Evolutionary conservation across 306 rosid genomes (phyloP), one percentile per base, ranked within the genome.

Genomic region (Prunus davidiana): DNA sequence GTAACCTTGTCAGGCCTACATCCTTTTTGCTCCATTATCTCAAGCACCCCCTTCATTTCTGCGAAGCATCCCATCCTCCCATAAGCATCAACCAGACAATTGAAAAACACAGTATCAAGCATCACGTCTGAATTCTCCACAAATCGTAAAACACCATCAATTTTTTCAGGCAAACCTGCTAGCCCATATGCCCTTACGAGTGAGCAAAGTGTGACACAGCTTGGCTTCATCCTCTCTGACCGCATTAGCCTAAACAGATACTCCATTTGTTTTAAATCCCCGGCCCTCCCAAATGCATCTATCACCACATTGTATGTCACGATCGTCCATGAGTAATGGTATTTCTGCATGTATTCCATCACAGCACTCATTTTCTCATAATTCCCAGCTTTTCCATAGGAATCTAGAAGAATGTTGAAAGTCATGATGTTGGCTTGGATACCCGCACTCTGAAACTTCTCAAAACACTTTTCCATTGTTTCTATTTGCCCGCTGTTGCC

Each of bases 301-400:
- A 92, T 94, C 66, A 89, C 92, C 76, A 94, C 86, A 71, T 94
- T 94, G 87, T 85, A 94, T 72, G 96, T 90, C 64, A 90, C 90
- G 45, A 92, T 86, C 25, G 97, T 94, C 98, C 98, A 94, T 12
- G 98, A 90, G 73, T 85, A 86, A 69, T 90, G 97, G 84, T 92
- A 92, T 79, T 90, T 92, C 77, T 90, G 97, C 98, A 94, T 94
- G 83, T 92, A 94, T 76, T 92, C 92, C 97, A 94, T 94, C 43
- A 92, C 97, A 64, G 96, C 88, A 64, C 98, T 84, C 98, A 92
- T 86, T 79, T 92, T 94, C 50, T 77, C 76, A 71, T 80, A 94
- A 34, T 87, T 84, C 65, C 77, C 82, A 9, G 86, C 82, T 81
- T 94, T 94, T 76, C 91, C 93, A 34, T 92, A 92, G 63, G 96